Evolutionary conservation across 169 alveolate genomes (phyloP), one percentile per base, ranked within the genome.

Genomic region (Theileria orientalis): DNA sequence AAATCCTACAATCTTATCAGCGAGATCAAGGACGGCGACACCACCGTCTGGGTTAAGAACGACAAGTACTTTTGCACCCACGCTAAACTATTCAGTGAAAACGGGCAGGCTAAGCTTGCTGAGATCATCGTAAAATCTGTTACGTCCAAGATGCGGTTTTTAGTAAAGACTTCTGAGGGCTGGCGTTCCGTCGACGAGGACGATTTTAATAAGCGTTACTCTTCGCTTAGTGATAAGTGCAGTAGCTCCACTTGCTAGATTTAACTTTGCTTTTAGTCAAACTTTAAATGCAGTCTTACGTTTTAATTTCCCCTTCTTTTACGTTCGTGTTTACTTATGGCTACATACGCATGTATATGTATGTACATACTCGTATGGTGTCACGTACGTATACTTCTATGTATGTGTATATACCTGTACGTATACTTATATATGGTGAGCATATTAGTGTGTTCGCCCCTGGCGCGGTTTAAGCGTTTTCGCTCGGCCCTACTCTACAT

Each of bases 161-260:
- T 54, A 9, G n/a, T 25, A 21, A 54, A 23, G 63, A 27, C n/a
- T 54, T 16, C 8, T 25, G 63, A 27, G 8, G 27, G 19, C n/a
- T 54, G 63, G 63, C 32, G n/a, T 7, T 2, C n/a, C 27, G 63
- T 54, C 2, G 63, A 27, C 35, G 63, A 54, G 63, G 33, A 54
- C 33, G 63, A 54, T 27, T 54, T 54, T 54, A 54, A 54, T 25
- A 3, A 54, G n/a, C 27, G 11, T 27, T 54, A 54, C 35, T 14
- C 19, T 27, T 27, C 27, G 14, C 63, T 54, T 27, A 13, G 14
- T 25, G 11, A 19, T 7, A 54, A 54, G 33, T 54, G 41, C 32
- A 54, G 63, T 47, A 47, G 57, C 21, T 47, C 57, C 57, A n/a
- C n/a, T n/a, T n/a, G n/a, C n/a, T n/a, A 47, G 21, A 5, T 27